Evolutionary conservation across 306 rosid genomes (phyloP).

Genomic region (Dryas alaskensis): DNA sequence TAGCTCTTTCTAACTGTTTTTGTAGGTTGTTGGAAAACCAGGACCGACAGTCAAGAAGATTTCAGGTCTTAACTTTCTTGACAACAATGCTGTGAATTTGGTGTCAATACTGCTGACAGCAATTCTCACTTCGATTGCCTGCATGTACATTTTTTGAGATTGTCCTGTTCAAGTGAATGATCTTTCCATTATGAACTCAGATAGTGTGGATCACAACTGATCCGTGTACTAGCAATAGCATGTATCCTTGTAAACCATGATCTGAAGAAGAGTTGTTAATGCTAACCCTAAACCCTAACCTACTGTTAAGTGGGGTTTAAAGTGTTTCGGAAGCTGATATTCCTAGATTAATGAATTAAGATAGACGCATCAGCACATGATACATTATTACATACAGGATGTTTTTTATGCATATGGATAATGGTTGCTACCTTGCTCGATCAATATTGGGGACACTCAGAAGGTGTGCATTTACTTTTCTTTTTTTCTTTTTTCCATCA

Average conservation of each 20-base stretch:
- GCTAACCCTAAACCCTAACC: constrained; percentile 1
- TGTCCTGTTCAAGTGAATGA: background rate
- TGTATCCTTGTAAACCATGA: background rate
- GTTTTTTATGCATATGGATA: no score
- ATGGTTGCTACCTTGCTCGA: no score
- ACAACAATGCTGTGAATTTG: constrained; percentile 83
- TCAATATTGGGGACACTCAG: no score
- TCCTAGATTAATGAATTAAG: background rate
- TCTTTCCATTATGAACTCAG: constrained; percentile 5
- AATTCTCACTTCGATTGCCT: constrained; percentile 55
- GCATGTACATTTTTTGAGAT: constrained; percentile 53
- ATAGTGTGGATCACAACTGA: constrained; percentile 20
- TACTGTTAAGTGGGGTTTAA: background rate
- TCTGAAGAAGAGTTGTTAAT: background rate
- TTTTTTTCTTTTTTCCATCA: no score
- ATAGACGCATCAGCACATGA: background rate
- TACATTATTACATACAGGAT: no score
- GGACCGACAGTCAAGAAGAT: constrained; percentile 75
- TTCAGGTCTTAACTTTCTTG: constrained; percentile 71
- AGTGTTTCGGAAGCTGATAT: background rate
- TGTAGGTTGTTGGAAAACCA: constrained; percentile 87
- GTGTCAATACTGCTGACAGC: constrained; percentile 73
- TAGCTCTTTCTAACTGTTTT: constrained; percentile 10
- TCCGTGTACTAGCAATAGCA: constrained; percentile 12
- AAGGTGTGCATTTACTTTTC: no score